These are phyloP conservation scores for Termitomyces sp. DNA, from an alignment of 768 basidiomycete species.

Conservation along the genomic window DNA sequence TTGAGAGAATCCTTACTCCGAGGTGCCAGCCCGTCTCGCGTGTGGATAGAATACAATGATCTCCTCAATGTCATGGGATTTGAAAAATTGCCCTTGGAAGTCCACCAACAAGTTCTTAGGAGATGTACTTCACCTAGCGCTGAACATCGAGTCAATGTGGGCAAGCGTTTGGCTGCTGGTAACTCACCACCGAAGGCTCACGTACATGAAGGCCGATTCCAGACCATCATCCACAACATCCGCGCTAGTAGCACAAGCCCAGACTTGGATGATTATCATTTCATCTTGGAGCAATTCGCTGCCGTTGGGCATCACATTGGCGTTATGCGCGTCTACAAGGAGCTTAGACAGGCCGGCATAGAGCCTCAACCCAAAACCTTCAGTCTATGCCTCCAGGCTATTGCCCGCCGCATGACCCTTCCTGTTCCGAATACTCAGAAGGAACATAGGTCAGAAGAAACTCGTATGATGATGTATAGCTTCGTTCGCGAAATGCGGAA, in stretches of 20 bases:
- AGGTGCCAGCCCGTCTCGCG: constrained; percentile 36
- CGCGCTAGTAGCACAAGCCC: constrained; percentile 43
- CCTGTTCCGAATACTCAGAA: constrained; percentile 40
- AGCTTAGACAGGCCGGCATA: constrained; percentile 42
- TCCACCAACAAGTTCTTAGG: constrained; percentile 68
- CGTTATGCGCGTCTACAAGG: constrained; percentile 53
- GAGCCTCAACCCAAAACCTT: constrained; percentile 52
- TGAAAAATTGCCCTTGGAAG: constrained; percentile 49
- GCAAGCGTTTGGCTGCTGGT: constrained; percentile 33
- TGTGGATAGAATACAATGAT: constrained; percentile 64
- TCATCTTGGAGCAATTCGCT: constrained; percentile 70
- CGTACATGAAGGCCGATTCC: constrained; percentile 61
- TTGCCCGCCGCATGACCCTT: constrained; percentile 61
- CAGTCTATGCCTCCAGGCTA: constrained; percentile 59
- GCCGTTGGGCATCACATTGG: constrained; percentile 67
- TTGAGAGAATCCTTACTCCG: constrained; percentile 27
- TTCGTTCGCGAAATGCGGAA: constrained; percentile 56
- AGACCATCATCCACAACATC: constrained; percentile 66
- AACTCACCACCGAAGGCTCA: constrained; percentile 36
- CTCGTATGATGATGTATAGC: constrained; percentile 40
- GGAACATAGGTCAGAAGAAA: constrained; percentile 30
- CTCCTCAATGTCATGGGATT: constrained; percentile 44
- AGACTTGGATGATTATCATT: constrained; percentile 66
- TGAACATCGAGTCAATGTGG: constrained; percentile 38
- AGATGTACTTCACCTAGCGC: constrained; percentile 49